phyloP scores from a whole-genome alignment of 2,329 filamentous ascomycete species.

The Podosphaera fusca region DNA sequence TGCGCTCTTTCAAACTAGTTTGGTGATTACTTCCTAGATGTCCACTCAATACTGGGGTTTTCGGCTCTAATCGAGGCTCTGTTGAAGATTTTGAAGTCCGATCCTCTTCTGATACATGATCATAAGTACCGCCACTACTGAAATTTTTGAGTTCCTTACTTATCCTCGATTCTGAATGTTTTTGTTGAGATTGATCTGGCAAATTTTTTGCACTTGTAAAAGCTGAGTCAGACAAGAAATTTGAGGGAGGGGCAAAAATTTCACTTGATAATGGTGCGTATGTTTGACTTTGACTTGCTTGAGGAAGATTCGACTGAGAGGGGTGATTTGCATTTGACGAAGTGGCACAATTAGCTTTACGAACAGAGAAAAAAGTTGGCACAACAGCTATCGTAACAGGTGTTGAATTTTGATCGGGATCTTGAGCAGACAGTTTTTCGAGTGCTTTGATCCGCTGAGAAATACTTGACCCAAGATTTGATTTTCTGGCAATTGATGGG shows the following conservation, averaged over 20 bases:
- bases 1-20: constrained; percentile 18
- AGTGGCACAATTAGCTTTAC: constrained; percentile 20
- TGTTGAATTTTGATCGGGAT: constrained; percentile 14
- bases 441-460: constrained; percentile 86
- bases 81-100: background rate
- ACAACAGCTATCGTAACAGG: constrained; percentile 19
- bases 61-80: background rate
- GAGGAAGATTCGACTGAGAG: constrained; percentile 20
- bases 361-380: constrained; percentile 36
- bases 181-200: constrained; percentile 31
- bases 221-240: constrained; percentile 45
- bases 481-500: constrained; percentile 42
- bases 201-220: constrained; percentile 73
- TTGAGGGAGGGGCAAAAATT: constrained; percentile 13
- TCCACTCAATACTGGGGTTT: constrained; percentile 4
- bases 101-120: background rate
- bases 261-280: constrained; percentile 4
- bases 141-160: constrained; percentile 20
- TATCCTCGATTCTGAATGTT: constrained; percentile 21
- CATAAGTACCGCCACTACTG: constrained; percentile 16
- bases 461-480: constrained; percentile 72
- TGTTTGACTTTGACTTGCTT: constrained; percentile 20
- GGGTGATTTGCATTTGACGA: constrained; percentile 16
- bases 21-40: constrained; percentile 7
- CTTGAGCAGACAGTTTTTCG: constrained; percentile 43